These are phyloP conservation scores for Dactylonectria estremocensis DNA, from an alignment of 2,329 filamentous ascomycete genomes.

Conservation along the genomic window DNA sequence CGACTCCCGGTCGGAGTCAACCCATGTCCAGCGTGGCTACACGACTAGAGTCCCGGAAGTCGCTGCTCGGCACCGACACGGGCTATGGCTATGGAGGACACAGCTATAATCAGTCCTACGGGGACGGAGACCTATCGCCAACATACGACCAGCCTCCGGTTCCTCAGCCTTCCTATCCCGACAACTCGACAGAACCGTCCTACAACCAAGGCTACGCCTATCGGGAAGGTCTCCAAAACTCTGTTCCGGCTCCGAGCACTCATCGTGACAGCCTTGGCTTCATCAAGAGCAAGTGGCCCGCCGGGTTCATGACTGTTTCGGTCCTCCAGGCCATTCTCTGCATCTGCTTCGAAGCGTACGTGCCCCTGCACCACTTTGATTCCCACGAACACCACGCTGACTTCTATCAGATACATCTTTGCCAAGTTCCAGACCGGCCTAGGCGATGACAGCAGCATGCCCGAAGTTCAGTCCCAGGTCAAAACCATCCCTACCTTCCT, in stretches of 20 bases:
- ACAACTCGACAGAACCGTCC: constrained; percentile 48
- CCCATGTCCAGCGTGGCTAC: constrained; percentile 56
- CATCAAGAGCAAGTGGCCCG: constrained; percentile 89
- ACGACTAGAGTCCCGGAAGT: constrained; percentile 59
- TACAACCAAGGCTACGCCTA: constrained; percentile 56
- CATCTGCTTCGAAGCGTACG: constrained; percentile 89
- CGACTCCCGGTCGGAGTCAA: constrained; percentile 57
- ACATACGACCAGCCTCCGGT: constrained; percentile 38
- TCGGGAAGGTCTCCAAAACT: constrained; percentile 55
- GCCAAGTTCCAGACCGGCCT: constrained; percentile 83
- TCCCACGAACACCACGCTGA: constrained; percentile 31
- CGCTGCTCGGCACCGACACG: constrained; percentile 57
- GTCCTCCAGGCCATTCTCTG: constrained; percentile 84
- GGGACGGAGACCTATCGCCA: constrained; percentile 42
- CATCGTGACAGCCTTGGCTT: constrained; percentile 72
- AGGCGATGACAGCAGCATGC: constrained; percentile 56
- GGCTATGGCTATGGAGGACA: constrained; percentile 55
- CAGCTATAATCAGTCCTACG: constrained; percentile 53
- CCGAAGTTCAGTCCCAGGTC: constrained; percentile 65
- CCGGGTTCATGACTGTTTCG: constrained; percentile 83
- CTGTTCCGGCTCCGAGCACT: constrained; percentile 51
- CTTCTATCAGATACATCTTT: constrained; percentile 82
- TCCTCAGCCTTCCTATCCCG: constrained; percentile 51
- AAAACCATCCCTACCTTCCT: constrained; percentile 94
- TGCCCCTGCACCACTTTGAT: constrained; percentile 36